A percentile compares a stretch with the other conserved stretches of the same genome.
These are phyloP conservation scores for Beauveria bassiana DNA, from an alignment of 2,329 filamentous ascomycete species.

Conservation along the genomic window DNA sequence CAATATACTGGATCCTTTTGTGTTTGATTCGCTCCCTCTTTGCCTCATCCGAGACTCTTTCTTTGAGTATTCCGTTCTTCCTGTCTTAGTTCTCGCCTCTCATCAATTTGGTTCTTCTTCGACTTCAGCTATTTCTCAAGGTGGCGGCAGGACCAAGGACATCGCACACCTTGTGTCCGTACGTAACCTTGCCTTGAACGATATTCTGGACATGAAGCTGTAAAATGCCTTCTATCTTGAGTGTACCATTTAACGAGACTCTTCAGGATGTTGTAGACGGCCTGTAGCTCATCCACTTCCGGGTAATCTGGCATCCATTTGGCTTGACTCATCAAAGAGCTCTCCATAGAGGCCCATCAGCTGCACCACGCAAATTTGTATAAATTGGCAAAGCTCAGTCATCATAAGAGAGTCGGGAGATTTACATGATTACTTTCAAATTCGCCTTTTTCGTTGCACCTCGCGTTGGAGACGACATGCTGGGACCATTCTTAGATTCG, in stretches of 20 bases:
- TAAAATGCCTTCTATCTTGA: not conserved
- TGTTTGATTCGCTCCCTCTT: not conserved
- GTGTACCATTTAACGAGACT: not conserved
- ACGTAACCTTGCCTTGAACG: not conserved
- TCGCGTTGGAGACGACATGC: too few relatives aligned
- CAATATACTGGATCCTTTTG: too few relatives aligned
- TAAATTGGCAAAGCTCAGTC: too few relatives aligned
- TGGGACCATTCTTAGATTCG: too few relatives aligned
- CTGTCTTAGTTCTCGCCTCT: too few relatives aligned
- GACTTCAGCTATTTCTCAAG: too few relatives aligned
- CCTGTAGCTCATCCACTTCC: not conserved
- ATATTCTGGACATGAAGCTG: not conserved
- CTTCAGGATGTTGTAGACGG: not conserved
- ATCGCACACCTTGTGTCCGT: not conserved
- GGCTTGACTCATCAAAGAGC: not conserved
- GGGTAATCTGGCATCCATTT: not conserved
- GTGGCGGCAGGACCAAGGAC: not conserved
- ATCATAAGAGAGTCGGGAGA: too few relatives aligned
- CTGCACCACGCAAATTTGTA: not conserved
- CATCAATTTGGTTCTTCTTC: too few relatives aligned
- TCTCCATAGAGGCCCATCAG: not conserved
- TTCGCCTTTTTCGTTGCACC: too few relatives aligned
- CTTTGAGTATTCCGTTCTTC: rapidly evolving
- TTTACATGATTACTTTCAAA: too few relatives aligned
- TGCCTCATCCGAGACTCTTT: not conserved